phyloP scores from a whole-genome alignment of 306 rosid genomes.

The Oemleria cerasiformis region DNA sequence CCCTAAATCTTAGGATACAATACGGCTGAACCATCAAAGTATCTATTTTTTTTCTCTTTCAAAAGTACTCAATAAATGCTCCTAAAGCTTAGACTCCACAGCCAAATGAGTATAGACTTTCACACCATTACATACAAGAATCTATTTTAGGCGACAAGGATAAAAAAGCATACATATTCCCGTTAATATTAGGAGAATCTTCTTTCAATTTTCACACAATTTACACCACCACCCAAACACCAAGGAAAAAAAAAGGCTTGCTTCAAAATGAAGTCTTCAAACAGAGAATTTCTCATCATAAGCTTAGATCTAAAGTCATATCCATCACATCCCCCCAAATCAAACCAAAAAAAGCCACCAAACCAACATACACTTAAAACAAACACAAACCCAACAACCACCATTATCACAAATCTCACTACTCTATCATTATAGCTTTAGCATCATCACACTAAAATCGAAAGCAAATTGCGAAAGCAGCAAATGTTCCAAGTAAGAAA shows the following conservation, averaged over 20 bases:
- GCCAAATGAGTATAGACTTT: background rate
- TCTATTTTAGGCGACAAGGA: background rate
- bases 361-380: constrained; percentile 4
- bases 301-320: constrained; percentile 23
- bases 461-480: background rate
- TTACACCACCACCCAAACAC: constrained; percentile 1
- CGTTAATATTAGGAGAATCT: background rate
- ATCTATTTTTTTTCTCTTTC: background rate
- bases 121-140: background rate
- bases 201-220: background rate
- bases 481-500: background rate
- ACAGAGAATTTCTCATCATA: background rate
- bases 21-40: background rate
- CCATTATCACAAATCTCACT: background rate
- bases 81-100: background rate
- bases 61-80: background rate
- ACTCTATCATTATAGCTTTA: background rate
- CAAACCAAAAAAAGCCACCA: constrained; percentile 13
- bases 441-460: background rate
- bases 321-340: background rate
- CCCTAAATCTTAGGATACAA: background rate
- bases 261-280: constrained; percentile 15
- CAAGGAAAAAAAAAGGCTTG: background rate
- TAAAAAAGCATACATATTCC: background rate
- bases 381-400: background rate